Percentiles rank a stretch among this genome's conserved stretches.
Evolutionary conservation across 192 early-diverging fungal genomes (phyloP).

Genomic region (Coemansia sp.): DNA sequence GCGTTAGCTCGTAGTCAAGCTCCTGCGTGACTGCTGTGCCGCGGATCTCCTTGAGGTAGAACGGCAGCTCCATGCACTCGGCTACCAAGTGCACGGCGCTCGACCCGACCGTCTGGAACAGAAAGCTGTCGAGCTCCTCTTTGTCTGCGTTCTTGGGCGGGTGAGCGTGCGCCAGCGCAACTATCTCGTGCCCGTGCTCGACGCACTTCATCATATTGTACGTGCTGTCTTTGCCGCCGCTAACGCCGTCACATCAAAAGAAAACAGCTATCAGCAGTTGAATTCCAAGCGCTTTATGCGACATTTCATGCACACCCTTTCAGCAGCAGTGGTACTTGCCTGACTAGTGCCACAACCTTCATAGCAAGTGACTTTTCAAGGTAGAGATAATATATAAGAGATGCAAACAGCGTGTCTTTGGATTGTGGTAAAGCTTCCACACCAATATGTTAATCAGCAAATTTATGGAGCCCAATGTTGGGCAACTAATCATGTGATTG

Average conservation of each 20-base stretch:
- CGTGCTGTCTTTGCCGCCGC: slow-evolving; percentile 96
- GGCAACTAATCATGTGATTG: no score
- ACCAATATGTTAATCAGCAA: no score
- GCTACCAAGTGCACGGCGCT: slow-evolving; percentile 80
- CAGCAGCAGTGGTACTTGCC: no score
- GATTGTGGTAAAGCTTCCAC: no score
- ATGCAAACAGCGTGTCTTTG: no score
- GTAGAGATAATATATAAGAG: no score
- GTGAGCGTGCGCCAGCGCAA: slow-evolving; percentile 90
- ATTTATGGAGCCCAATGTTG: no score
- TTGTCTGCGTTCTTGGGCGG: slow-evolving; percentile 61
- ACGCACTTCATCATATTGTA: slow-evolving; percentile 96
- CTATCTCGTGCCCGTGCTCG: slow-evolving; percentile 87
- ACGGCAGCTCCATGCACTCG: slow-evolving; percentile 82
- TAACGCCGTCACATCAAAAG: no score
- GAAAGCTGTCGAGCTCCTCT: slow-evolving; percentile 93
- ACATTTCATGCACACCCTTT: no score
- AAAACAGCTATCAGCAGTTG: no score
- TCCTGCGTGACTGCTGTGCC: slow-evolving; percentile 66
- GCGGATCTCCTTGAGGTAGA: slow-evolving; percentile 73
- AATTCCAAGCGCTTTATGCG: no score
- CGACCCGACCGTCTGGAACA: slow-evolving; percentile 98
- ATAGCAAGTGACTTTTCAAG: no score
- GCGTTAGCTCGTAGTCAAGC: slow-evolving; percentile 65
- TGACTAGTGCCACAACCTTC: slow-evolving; percentile 49